Base-by-base conservation (phyloP, 768 basidiomycete genomes). In the Rhizopogon sp. region DNA sequence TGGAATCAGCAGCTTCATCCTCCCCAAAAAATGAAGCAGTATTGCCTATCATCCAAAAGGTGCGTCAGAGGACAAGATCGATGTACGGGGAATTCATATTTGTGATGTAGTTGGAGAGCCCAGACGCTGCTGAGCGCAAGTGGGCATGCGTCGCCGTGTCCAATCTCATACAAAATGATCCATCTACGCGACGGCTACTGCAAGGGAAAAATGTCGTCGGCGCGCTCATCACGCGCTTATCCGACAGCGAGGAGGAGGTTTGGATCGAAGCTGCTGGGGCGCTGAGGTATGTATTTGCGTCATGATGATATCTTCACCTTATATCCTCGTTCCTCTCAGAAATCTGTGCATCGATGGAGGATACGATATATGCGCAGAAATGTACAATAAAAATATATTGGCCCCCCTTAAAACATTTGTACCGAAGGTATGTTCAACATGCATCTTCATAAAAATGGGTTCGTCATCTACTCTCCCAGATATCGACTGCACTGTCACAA, bases 141-240 rank as follows among this genome's bases (percentile, higher is more conserved):
- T 97, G 93, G 94, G 93, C 94, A 3, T 96, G 94, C 67, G 93
- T 94, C 22, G 93, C 94, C 1, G 88, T 96, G n/a, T 93, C 91
- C 10, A 96, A 92, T 69, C 75, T 98, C 47, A 96, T 96, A 58
- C 90, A 94, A 68, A 96, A 96, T 61, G 95, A 98, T 69, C 88
- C 94, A 17, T 91, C 92, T 6, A 97, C 95, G 13, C 77, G 95
- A 57, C 74, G 95, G 58, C 72, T 98, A 62, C 78, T 98, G 17
- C 94, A 96, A 65, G 89, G 90, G 29, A 93, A 90, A 72, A 93
- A 94, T 67, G 79, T 96, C 37, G 90, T 98, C 37, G 92, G 90
- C 5, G 82, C 82, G 31, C 72, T 97, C 62, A 93, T 97, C 64
- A 84, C 83, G 8, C 79, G 94, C n/a, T 74, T 97, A 45, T 88